Conservation (phyloP, 2,329 filamentous ascomycete genomes). For the Alternaria sp. region DNA sequence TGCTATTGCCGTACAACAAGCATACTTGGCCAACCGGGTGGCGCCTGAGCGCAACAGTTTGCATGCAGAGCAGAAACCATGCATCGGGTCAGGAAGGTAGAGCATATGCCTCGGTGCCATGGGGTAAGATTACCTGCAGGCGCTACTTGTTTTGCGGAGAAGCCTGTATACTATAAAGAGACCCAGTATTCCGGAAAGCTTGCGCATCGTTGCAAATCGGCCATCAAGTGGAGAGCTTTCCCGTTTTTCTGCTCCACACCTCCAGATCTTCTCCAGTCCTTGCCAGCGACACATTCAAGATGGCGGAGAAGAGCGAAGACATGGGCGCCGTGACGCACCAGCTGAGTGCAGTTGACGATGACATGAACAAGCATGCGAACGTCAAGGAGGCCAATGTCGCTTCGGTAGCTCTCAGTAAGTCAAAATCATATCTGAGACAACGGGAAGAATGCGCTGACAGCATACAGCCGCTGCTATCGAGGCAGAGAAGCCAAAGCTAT, state of each 20-base stretch:
- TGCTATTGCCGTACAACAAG: constrained; percentile 18
- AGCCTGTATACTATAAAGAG: constrained; percentile 34
- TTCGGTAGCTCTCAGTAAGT: constrained; percentile 38
- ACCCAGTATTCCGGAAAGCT: constrained; percentile 23
- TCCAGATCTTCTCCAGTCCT: not conserved
- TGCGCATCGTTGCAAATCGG: constrained; percentile 4
- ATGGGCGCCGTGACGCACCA: constrained; percentile 32
- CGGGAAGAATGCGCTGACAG: not conserved
- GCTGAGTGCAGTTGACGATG: constrained; percentile 31
- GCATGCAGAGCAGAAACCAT: constrained; percentile 10
- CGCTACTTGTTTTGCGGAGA: constrained; percentile 28
- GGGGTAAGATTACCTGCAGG: not conserved
- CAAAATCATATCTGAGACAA: not conserved
- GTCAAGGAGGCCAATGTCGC: constrained; percentile 39
- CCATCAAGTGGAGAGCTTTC: constrained; percentile 5
- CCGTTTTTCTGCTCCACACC: constrained; percentile 5
- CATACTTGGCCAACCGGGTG: constrained; percentile 31
- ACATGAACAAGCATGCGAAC: constrained; percentile 24
- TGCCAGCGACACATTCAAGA: constrained; percentile 4
- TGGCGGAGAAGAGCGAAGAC: constrained; percentile 29
- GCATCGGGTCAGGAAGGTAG: constrained; percentile 21
- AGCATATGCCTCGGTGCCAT: constrained; percentile 26
- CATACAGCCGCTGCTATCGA: constrained; percentile 37
- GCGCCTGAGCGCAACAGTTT: constrained; percentile 14
- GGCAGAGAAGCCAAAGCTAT: constrained; percentile 41